Conservation (phyloP, 2,329 filamentous ascomycete genomes). For the Acrodontium crateriforme region DNA sequence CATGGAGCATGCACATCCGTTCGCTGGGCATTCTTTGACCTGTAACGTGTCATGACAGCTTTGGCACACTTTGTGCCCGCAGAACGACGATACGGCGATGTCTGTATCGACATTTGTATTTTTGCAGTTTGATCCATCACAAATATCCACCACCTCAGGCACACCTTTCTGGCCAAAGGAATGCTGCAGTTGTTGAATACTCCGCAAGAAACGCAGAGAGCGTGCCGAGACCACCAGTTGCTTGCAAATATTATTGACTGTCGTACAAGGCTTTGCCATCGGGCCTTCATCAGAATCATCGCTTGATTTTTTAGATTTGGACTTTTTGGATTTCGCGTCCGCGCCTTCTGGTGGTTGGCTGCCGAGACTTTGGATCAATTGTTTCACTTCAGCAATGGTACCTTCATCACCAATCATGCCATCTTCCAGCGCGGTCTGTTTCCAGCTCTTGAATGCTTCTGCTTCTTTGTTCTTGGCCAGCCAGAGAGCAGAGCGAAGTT, state of each 20-base stretch:
- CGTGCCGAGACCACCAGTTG: slow-evolving; percentile 10
- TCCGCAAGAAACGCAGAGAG: slow-evolving; percentile 13
- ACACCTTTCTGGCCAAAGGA: too few species aligned
- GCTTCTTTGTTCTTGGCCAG: slow-evolving; percentile 4
- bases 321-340: slow-evolving; percentile 1
- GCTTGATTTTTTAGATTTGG: slow-evolving; percentile 1
- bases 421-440: slow-evolving; percentile 7
- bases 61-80: slow-evolving; percentile 39
- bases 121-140: slow-evolving; percentile 5
- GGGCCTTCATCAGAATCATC: too few species aligned
- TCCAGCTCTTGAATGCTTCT: slow-evolving; percentile 9
- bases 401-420: slow-evolving; percentile 16
- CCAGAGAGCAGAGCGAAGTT: slow-evolving; percentile 1
- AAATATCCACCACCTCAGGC: too few species aligned
- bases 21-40: slow-evolving; percentile 24
- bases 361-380: too few species aligned
- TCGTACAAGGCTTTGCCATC: too few species aligned
- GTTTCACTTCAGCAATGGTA: slow-evolving; percentile 12
- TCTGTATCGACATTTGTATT: neutral
- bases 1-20: slow-evolving; percentile 28
- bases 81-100: slow-evolving; percentile 30
- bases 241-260: slow-evolving; percentile 10
- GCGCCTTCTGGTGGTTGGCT: slow-evolving; percentile 2
- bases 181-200: slow-evolving; percentile 6
- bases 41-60: slow-evolving; percentile 23